A percentile compares a stretch with the other conserved stretches of the same genome.
Evolutionary conservation across 2,329 filamentous ascomycete genomes (phyloP).

Genomic region (Sporothrix sp.): DNA sequence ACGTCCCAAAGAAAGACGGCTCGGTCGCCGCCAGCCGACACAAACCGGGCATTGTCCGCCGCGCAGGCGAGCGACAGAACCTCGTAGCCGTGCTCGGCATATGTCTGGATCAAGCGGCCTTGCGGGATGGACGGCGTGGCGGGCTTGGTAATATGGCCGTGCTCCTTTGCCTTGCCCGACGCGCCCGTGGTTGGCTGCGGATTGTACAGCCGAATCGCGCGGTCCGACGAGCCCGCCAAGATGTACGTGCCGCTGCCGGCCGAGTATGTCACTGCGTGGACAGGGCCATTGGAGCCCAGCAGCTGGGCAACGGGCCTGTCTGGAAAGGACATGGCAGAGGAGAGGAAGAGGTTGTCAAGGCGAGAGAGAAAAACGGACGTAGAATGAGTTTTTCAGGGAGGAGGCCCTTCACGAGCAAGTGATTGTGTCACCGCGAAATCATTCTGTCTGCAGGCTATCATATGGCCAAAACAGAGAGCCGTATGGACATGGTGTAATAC

Average conservation of each 20-base stretch:
- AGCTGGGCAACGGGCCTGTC: constrained; percentile 44
- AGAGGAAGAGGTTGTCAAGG: neutral
- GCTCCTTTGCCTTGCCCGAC: neutral
- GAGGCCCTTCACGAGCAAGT: constrained; percentile 1
- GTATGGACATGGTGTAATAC: too few species aligned
- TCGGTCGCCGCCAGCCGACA: constrained; percentile 81
- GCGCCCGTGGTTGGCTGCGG: constrained; percentile 41
- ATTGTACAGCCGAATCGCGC: constrained; percentile 79
- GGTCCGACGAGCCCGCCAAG: constrained; percentile 78
- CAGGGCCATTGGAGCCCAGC: constrained; percentile 52
- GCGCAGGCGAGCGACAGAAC: constrained; percentile 72
- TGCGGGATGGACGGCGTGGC: constrained; percentile 28
- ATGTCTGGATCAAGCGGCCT: constrained; percentile 70
- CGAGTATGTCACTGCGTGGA: constrained; percentile 65
- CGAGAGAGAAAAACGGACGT: neutral
- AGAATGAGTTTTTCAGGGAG: neutral
- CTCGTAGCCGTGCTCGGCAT: constrained; percentile 83
- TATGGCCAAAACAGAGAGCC: too few species aligned
- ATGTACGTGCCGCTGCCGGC: constrained; percentile 65
- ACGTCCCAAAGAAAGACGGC: constrained; percentile 94
- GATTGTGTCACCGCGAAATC: neutral
- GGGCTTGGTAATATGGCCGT: constrained; percentile 18
- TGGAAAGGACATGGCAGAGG: constrained; percentile 34
- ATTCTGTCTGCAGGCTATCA: too few species aligned
- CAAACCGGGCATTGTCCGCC: constrained; percentile 72